Evolutionary conservation across 2,329 filamentous ascomycete genomes (phyloP).

Genomic region (Talaromyces rugulosus): DNA sequence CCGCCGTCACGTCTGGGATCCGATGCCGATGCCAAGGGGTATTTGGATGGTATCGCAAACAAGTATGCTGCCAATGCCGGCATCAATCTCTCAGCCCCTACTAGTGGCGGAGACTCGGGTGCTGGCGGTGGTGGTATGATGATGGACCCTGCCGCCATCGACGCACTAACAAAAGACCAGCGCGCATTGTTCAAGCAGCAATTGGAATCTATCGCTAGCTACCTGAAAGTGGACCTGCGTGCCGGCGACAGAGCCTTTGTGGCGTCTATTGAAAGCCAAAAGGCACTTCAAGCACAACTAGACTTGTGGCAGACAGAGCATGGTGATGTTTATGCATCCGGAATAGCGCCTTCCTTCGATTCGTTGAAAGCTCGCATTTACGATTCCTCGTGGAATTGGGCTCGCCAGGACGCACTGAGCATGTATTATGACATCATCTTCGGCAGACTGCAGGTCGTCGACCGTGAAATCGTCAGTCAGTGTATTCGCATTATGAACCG

Average conservation of each 20-base stretch:
- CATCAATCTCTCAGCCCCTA: constrained; percentile 72
- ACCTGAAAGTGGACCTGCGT: constrained; percentile 93
- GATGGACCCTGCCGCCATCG: constrained; percentile 97
- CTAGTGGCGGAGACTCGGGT: constrained; percentile 66
- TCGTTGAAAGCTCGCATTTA: constrained; percentile 91
- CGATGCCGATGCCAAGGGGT: constrained; percentile 86
- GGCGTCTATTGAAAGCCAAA: constrained; percentile 76
- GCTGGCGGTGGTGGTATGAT: constrained; percentile 79
- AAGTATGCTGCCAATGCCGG: constrained; percentile 84
- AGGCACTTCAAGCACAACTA: constrained; percentile 84
- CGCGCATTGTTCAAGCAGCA: constrained; percentile 96
- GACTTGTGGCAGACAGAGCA: constrained; percentile 95
- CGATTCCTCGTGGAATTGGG: constrained; percentile 99
- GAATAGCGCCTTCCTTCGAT: constrained; percentile 92
- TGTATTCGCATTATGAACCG: constrained; percentile 99
- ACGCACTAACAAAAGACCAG: constrained; percentile 96
- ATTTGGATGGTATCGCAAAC: constrained; percentile 80
- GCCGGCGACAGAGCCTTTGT: constrained; percentile 94
- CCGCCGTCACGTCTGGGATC: constrained; percentile 82
- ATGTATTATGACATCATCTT: constrained; percentile 99
- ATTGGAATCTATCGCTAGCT: constrained; percentile 87
- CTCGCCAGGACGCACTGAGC: constrained; percentile 88
- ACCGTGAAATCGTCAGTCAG: constrained; percentile 96
- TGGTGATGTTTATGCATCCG: constrained; percentile 90
- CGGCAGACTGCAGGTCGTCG: constrained; percentile 83